phyloP scores from a whole-genome alignment of 2,329 filamentous ascomycete species.

The Parafenestella ontariensis region DNA sequence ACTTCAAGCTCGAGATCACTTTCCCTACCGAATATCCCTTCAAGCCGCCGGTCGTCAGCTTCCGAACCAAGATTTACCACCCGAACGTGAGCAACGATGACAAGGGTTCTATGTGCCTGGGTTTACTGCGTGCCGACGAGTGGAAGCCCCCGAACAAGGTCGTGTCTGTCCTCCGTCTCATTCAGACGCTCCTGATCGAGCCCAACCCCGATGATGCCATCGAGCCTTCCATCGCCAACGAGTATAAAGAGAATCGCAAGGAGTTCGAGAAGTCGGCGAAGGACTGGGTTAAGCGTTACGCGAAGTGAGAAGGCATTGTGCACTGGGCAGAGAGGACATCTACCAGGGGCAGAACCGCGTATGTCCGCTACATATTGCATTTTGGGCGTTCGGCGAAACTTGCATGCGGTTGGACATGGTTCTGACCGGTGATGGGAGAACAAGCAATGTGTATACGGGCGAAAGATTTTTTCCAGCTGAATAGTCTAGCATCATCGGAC shows the following conservation, averaged over 20 bases:
- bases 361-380: conserved; percentile 31
- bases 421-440: conserved; percentile 8
- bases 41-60: conserved; percentile 81
- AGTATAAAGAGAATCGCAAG: conserved; percentile 72
- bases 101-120: conserved; percentile 84
- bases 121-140: conserved; percentile 80
- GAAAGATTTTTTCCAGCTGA: conserved; percentile 9
- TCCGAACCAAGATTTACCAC: conserved; percentile 92
- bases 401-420: conserved; percentile 21
- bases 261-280: conserved; percentile 78
- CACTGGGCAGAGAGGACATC: conserved; percentile 6
- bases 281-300: conserved; percentile 77
- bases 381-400: conserved; percentile 43
- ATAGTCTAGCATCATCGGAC: conserved; percentile 5
- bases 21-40: conserved; percentile 87
- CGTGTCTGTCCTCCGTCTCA: conserved; percentile 75
- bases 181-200: conserved; percentile 75
- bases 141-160: conserved; percentile 92
- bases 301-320: conserved; percentile 50
- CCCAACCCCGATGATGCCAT: conserved; percentile 90
- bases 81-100: conserved; percentile 91
- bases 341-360: conserved; percentile 3
- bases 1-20: conserved; percentile 74
- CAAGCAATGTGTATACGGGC: conserved; percentile 17
- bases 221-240: conserved; percentile 83